These are phyloP conservation scores for Ambrosiella cleistominuta DNA, from an alignment of 2,329 filamentous ascomycete genomes.

Conservation along the genomic window DNA sequence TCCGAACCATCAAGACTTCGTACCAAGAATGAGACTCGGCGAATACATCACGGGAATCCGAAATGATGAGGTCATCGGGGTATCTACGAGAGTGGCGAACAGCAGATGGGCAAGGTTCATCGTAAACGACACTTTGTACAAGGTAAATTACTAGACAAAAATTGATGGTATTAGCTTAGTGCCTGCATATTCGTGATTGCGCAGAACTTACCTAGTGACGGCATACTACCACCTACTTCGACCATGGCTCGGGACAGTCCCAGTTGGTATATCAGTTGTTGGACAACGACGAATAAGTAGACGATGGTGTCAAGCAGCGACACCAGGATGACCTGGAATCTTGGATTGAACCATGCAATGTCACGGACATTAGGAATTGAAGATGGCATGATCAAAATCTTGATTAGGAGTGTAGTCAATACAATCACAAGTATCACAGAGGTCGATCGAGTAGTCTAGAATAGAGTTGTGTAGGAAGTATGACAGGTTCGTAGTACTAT, in stretches of 20 bases:
- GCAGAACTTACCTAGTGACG: conserved; percentile 44
- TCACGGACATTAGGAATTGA: neutral
- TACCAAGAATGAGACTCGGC: conserved; percentile 53
- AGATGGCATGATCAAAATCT: neutral
- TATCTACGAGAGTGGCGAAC: conserved; percentile 8
- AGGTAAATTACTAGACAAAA: conserved; percentile 6
- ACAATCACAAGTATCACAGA: too few relatives aligned
- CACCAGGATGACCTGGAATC: neutral
- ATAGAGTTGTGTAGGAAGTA: too few relatives aligned
- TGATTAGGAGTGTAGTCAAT: too few relatives aligned
- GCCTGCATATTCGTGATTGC: neutral
- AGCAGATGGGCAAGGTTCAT: conserved; percentile 4
- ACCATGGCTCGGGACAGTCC: conserved; percentile 2
- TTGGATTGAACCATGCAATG: neutral
- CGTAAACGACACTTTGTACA: conserved; percentile 5
- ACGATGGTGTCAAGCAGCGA: conserved; percentile 4
- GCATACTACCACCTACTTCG: conserved; percentile 30
- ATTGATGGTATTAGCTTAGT: neutral
- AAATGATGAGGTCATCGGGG: conserved; percentile 9
- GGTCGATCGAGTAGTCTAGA: too few relatives aligned
- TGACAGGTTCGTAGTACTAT: too few relatives aligned
- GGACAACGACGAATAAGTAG: conserved; percentile 6
- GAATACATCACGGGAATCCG: conserved; percentile 27
- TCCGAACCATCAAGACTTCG: conserved; percentile 60
- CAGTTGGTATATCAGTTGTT: conserved; percentile 10